A percentile compares a stretch with the other conserved stretches of the same genome.
Evolutionary conservation across 164 flowering plant species (phyloP).

Genomic region (Vitis riparia): DNA sequence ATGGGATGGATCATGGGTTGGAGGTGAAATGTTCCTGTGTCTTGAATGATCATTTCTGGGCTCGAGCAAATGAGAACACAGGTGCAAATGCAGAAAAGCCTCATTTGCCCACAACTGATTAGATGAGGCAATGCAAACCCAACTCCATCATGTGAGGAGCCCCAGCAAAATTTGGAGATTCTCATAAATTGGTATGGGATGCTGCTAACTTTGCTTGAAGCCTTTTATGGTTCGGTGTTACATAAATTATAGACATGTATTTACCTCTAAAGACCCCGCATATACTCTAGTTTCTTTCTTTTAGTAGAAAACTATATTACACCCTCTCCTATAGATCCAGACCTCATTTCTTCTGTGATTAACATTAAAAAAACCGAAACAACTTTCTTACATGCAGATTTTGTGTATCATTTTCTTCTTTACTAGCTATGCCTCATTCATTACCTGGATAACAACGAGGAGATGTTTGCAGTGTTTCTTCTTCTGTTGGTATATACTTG

Average conservation of each 20-base stretch:
- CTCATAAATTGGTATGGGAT: not conserved
- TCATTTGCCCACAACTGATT: not conserved
- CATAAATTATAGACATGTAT: conserved; percentile 31
- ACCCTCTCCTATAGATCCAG: conserved; percentile 6
- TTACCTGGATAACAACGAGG: conserved; percentile 13
- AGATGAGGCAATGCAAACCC: not conserved
- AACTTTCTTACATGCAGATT: conserved; percentile 30
- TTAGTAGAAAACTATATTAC: conserved; percentile 27
- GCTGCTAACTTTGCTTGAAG: conserved; percentile 7
- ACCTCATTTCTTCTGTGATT: conserved; percentile 9
- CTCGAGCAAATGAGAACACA: too few relatives aligned
- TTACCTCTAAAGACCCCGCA: conserved; percentile 19
- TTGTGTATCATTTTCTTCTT: conserved; percentile 27
- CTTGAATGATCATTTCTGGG: too few relatives aligned
- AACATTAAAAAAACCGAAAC: conserved; percentile 12
- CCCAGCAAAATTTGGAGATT: not conserved
- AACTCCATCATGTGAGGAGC: not conserved
- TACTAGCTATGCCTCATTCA: conserved; percentile 14
- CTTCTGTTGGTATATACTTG: conserved; percentile 32
- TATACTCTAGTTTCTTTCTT: conserved; percentile 20
- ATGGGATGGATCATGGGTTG: too few relatives aligned
- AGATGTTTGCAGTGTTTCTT: conserved; percentile 12
- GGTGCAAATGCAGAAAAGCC: not conserved
- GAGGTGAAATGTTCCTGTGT: too few relatives aligned
- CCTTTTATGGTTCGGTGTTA: conserved; percentile 21